phyloP scores from a whole-genome alignment of 2,329 filamentous ascomycete genomes.

The Aspergillus sp. region DNA sequence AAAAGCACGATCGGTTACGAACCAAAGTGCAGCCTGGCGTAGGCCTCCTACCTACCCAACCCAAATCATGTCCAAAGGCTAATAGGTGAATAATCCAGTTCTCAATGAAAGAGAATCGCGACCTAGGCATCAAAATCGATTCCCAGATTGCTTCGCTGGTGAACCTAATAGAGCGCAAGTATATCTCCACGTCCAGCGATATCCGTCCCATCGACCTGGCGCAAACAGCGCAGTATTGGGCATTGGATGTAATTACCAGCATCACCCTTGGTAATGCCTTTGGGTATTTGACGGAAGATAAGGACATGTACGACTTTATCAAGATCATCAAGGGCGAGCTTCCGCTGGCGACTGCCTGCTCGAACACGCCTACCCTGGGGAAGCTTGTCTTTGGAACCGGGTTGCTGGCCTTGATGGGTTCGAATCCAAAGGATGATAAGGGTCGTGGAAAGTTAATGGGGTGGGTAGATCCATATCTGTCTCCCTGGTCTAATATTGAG shows the following conservation, averaged over 20 bases:
- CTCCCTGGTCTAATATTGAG: too few relatives aligned
- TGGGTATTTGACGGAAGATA: not conserved
- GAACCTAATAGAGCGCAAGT: not conserved
- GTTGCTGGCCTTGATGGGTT: not conserved
- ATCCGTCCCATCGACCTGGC: not conserved
- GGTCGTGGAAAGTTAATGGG: not conserved
- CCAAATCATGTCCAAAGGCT: not conserved
- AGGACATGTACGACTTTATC: not conserved
- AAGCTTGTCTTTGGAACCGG: not conserved
- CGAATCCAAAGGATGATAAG: not conserved
- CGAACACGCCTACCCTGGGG: not conserved
- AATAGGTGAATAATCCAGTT: not conserved
- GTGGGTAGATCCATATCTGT: not conserved
- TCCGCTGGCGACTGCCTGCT: not conserved
- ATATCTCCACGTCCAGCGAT: not conserved
- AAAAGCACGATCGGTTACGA: not conserved
- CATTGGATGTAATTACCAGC: not conserved
- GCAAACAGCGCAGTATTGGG: not conserved
- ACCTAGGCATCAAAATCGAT: not conserved
- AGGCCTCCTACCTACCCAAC: not conserved
- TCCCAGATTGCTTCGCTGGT: not conserved
- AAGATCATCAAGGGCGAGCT: not conserved
- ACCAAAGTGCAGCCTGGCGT: not conserved
- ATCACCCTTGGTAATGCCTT: not conserved
- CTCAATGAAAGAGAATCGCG: not conserved